A percentile compares a stretch with the other conserved stretches of the same genome.
phyloP scores from a whole-genome alignment of 2,329 filamentous ascomycete species.

The Xylariaceae sp. region DNA sequence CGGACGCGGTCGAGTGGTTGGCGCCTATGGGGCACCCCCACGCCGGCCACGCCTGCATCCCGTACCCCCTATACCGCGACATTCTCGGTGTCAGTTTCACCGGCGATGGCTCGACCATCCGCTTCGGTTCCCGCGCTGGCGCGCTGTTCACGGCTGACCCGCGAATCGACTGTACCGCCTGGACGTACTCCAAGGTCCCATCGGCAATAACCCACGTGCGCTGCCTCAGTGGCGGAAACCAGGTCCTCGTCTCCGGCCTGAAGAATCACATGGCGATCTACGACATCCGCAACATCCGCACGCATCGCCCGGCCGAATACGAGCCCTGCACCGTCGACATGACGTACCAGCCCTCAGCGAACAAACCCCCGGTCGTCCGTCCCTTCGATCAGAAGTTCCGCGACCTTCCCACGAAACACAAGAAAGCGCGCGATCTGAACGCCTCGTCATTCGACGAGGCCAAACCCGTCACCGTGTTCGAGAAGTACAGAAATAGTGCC shows the following conservation, averaged over 20 bases:
- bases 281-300: slow-evolving; percentile 45
- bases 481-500: slow-evolving; percentile 45
- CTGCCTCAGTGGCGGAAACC: slow-evolving; percentile 41
- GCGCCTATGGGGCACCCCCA: slow-evolving; percentile 20
- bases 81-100: slow-evolving; percentile 47
- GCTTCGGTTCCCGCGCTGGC: slow-evolving; percentile 48
- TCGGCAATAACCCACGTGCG: slow-evolving; percentile 46
- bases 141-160: slow-evolving; percentile 43
- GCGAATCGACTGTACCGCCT: slow-evolving; percentile 30
- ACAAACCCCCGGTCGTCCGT: too few species aligned
- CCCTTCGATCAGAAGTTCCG: too few species aligned
- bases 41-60: too few species aligned
- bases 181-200: slow-evolving; percentile 30
- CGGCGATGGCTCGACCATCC: slow-evolving; percentile 40
- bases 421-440: neutral
- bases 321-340: neutral
- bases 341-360: neutral
- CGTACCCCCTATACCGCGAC: slow-evolving; percentile 29
- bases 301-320: neutral
- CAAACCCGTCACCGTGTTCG: slow-evolving; percentile 43
- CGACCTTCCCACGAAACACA: too few species aligned
- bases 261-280: slow-evolving; percentile 48
- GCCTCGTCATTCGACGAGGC: slow-evolving; percentile 19
- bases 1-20: slow-evolving; percentile 35
- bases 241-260: slow-evolving; percentile 50